Conservation (phyloP, 1,284 basidiomycete genomes). For the Cryptococcus maquisensis region DNA sequence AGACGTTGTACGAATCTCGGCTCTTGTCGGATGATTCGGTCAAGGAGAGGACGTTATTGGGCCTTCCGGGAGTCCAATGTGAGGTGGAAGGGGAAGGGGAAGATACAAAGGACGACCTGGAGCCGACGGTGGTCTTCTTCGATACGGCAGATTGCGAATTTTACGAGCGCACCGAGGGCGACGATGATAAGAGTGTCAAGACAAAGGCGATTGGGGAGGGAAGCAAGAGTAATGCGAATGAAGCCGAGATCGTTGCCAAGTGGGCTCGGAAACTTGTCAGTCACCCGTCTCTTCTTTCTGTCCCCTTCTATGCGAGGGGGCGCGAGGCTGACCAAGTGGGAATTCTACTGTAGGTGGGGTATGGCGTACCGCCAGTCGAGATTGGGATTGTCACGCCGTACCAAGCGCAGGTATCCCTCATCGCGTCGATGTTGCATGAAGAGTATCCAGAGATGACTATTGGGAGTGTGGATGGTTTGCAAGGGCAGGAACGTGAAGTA, state of each 20-base stretch:
- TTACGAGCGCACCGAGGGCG: conserved; percentile 62
- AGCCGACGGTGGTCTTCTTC: conserved; percentile 80
- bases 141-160: conserved; percentile 92
- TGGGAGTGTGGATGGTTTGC: conserved; percentile 88
- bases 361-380: conserved; percentile 66
- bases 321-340: not conserved
- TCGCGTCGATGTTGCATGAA: conserved; percentile 67
- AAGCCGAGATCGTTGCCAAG: conserved; percentile 73
- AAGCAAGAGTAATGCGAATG: conserved; percentile 88
- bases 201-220: conserved; percentile 65
- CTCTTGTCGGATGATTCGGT: conserved; percentile 71
- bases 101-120: conserved; percentile 63
- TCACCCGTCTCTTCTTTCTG: not conserved
- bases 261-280: conserved; percentile 76
- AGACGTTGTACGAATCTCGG: conserved; percentile 69
- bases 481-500: conserved; percentile 68
- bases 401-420: conserved; percentile 81
- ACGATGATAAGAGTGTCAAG: conserved; percentile 40
- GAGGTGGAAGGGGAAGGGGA: conserved; percentile 50
- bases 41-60: conserved; percentile 63
- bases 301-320: no score
- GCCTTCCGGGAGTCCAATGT: conserved; percentile 59
- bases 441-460: conserved; percentile 74
- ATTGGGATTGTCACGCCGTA: conserved; percentile 94
- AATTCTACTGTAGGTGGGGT: conserved; percentile 63